Percentiles rank a stretch among this genome's conserved stretches.
These are phyloP conservation scores for Tolypocladium ovalisporum DNA, from an alignment of 2,329 filamentous ascomycete species.

Conservation along the genomic window DNA sequence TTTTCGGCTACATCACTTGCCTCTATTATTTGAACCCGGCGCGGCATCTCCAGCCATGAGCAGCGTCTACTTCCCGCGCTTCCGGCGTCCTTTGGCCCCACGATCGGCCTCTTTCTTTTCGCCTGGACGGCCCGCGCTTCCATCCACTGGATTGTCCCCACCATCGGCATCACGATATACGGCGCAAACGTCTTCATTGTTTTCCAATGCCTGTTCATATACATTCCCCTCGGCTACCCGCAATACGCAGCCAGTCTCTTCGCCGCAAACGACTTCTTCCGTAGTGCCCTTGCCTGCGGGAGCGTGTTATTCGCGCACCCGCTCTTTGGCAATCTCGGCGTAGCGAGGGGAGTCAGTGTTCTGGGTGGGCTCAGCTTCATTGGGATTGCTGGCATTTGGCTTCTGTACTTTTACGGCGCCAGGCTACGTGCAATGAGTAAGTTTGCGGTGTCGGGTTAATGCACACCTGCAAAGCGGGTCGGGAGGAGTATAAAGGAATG, in stretches of 20 bases:
- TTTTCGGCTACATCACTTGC: conserved; percentile 37
- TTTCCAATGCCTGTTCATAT: conserved; percentile 50
- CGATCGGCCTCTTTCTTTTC: conserved; percentile 49
- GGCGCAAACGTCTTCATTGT: conserved; percentile 40
- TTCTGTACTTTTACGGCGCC: conserved; percentile 46
- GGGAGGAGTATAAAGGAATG: too few species aligned
- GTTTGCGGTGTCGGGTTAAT: conserved; percentile 34
- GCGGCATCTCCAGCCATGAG: conserved; percentile 42
- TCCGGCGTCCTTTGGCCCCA: conserved; percentile 37
- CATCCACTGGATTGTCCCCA: conserved; percentile 44
- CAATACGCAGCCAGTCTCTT: conserved; percentile 48
- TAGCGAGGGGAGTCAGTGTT: conserved; percentile 44
- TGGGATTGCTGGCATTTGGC: conserved; percentile 46
- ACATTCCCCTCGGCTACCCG: conserved; percentile 44
- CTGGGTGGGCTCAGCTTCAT: conserved; percentile 44
- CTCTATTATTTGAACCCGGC: conserved; percentile 39
- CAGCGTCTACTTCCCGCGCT: conserved; percentile 43
- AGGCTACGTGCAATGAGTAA: conserved; percentile 43
- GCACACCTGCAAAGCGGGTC: too few species aligned
- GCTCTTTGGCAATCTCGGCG: conserved; percentile 47
- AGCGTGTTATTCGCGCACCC: conserved; percentile 51
- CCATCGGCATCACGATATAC: conserved; percentile 47
- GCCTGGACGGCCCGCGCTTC: conserved; percentile 42
- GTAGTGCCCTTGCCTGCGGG: conserved; percentile 46
- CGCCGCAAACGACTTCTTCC: conserved; percentile 49